These are phyloP conservation scores for Thelonectria blattea DNA, from an alignment of 2,329 filamentous ascomycete species.

Conservation along the genomic window DNA sequence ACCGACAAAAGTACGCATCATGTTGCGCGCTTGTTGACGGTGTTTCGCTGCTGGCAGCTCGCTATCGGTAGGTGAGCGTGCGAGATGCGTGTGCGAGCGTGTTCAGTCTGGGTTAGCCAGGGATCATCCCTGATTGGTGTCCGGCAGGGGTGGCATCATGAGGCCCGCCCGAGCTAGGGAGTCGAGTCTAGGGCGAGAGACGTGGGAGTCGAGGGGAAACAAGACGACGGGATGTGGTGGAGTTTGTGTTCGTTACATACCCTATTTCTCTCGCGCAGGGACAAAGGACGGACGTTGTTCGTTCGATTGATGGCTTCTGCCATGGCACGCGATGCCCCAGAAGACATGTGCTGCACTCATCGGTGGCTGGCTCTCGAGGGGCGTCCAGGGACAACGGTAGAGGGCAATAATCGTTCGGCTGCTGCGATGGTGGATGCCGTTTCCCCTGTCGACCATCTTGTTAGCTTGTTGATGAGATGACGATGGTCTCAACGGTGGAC, in stretches of 20 bases:
- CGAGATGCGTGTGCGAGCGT: slow-evolving; percentile 20
- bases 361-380: background rate
- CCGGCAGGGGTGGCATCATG: slow-evolving; percentile 28
- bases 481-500: background rate
- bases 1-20: background rate
- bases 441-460: background rate
- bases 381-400: background rate
- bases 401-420: background rate
- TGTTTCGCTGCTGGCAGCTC: slow-evolving; percentile 6
- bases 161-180: slow-evolving; percentile 8
- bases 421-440: background rate
- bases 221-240: slow-evolving; percentile 19
- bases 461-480: background rate
- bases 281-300: slow-evolving; percentile 10
- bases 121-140: slow-evolving; percentile 37
- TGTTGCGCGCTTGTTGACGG: background rate
- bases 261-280: slow-evolving; percentile 15
- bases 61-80: slow-evolving; percentile 3
- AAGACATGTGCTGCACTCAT: background rate
- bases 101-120: slow-evolving; percentile 34
- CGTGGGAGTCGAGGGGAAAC: slow-evolving; percentile 20
- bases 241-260: slow-evolving; percentile 2
- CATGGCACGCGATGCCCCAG: slow-evolving; percentile 6
- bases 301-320: slow-evolving; percentile 11
- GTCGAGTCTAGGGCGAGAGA: slow-evolving; percentile 16